Evolutionary conservation across 129 eudicot genomes (phyloP).

Genomic region (Artemisia annua): DNA sequence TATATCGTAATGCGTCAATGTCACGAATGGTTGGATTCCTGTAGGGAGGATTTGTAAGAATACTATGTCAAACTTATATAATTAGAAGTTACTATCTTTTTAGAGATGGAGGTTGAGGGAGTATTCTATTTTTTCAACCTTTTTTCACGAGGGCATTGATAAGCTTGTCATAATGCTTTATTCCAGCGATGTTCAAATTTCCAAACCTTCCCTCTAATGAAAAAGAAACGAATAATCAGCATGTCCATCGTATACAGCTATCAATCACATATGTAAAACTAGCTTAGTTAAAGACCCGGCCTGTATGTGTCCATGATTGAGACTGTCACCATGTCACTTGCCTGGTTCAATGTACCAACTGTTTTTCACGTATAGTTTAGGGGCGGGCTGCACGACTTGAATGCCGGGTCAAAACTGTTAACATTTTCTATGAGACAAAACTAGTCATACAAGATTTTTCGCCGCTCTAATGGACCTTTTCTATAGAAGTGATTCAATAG

Average conservation of each 20-base stretch:
- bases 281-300: too few species aligned
- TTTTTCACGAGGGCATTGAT: slow-evolving; percentile 58
- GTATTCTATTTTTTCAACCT: slow-evolving; percentile 37
- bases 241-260: background rate
- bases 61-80: background rate
- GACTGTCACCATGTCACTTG: background rate
- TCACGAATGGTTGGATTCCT: slow-evolving; percentile 82
- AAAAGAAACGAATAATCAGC: background rate
- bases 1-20: slow-evolving; percentile 66
- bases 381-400: too few species aligned
- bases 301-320: too few species aligned
- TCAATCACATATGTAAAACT: too few species aligned
- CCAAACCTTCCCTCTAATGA: slow-evolving; percentile 68
- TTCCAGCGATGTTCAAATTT: slow-evolving; percentile 58
- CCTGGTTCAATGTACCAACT: background rate
- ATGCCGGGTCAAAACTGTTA: too few species aligned
- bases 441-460: too few species aligned
- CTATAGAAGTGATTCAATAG: too few species aligned
- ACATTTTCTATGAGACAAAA: too few species aligned
- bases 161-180: slow-evolving; percentile 56
- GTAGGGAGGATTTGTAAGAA: slow-evolving; percentile 15
- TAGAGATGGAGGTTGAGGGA: background rate
- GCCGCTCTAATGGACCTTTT: too few species aligned
- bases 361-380: too few species aligned
- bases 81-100: slow-evolving; percentile 1